A percentile compares a stretch with the other conserved stretches of the same genome.
These are phyloP conservation scores for Moesziomyces globuligerus DNA, from an alignment of 1,284 basidiomycete genomes.

Conservation along the genomic window DNA sequence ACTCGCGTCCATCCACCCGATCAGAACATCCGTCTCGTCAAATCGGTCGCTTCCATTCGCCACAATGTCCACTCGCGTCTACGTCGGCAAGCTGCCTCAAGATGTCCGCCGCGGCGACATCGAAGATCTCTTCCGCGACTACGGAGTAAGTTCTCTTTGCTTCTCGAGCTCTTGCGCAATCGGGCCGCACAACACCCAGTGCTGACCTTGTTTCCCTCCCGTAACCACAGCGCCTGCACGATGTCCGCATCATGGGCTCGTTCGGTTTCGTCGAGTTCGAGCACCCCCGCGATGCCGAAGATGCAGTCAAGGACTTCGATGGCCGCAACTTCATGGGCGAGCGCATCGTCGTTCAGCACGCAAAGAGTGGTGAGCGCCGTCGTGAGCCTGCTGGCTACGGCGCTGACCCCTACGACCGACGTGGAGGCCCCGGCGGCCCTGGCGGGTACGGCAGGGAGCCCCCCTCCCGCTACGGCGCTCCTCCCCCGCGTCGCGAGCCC, in stretches of 20 bases:
- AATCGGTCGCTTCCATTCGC: neutral
- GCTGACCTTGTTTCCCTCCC: conserved; percentile 3
- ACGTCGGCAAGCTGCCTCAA: conserved; percentile 60
- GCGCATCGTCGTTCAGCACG: conserved; percentile 63
- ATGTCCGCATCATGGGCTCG: conserved; percentile 64
- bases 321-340: conserved; percentile 65
- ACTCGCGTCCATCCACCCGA: neutral
- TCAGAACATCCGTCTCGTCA: neutral
- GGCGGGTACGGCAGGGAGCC: conserved; percentile 39
- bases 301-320: conserved; percentile 64
- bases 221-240: conserved; percentile 41
- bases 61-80: conserved; percentile 58
- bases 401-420: conserved; percentile 41
- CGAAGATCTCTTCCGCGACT: conserved; percentile 64
- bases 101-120: conserved; percentile 60
- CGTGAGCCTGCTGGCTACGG: conserved; percentile 47
- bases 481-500: conserved; percentile 38
- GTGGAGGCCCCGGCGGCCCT: conserved; percentile 36
- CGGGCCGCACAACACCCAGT: neutral
- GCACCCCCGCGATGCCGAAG: conserved; percentile 64
- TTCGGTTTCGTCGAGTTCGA: conserved; percentile 67
- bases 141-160: conserved; percentile 51
- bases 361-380: conserved; percentile 57
- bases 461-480: conserved; percentile 45
- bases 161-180: too few relatives aligned